Evolutionary conservation across 768 basidiomycete genomes (phyloP).

Genomic region (Mycena latifolia): DNA sequence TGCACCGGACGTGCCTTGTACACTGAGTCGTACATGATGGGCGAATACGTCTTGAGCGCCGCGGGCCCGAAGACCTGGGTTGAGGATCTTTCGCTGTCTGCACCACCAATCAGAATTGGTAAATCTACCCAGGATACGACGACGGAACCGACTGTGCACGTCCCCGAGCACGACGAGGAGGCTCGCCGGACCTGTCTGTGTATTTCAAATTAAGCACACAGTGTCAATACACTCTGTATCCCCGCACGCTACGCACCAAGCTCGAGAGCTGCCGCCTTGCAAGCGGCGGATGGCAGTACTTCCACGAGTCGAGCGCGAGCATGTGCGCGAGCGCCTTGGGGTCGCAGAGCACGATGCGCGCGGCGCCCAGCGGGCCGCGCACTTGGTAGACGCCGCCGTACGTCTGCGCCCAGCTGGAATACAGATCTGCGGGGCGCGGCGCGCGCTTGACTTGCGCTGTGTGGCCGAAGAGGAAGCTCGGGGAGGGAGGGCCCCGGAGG

Average conservation of each 20-base stretch:
- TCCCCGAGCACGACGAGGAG: slow-evolving; percentile 7
- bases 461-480: slow-evolving; percentile 22
- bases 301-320: slow-evolving; percentile 47
- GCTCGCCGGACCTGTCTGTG: slow-evolving; percentile 13
- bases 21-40: slow-evolving; percentile 44
- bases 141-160: slow-evolving; percentile 2
- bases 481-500: slow-evolving; percentile 16
- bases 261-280: slow-evolving; percentile 22
- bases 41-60: slow-evolving; percentile 27
- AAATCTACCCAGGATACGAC: neutral
- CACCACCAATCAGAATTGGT: neutral
- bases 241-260: slow-evolving; percentile 33
- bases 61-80: slow-evolving; percentile 45
- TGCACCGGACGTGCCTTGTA: slow-evolving; percentile 47
- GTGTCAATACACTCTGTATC: neutral
- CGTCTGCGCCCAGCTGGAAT: slow-evolving; percentile 50
- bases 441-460: slow-evolving; percentile 1
- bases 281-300: slow-evolving; percentile 42
- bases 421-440: slow-evolving; percentile 25
- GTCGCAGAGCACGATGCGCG: slow-evolving; percentile 38
- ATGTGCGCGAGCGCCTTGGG: slow-evolving; percentile 51
- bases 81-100: slow-evolving; percentile 43
- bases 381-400: slow-evolving; percentile 46
- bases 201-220: neutral
- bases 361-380: slow-evolving; percentile 34